Base-by-base conservation (phyloP, 305 asterid genomes). In the Solanum hybrid region DNA sequence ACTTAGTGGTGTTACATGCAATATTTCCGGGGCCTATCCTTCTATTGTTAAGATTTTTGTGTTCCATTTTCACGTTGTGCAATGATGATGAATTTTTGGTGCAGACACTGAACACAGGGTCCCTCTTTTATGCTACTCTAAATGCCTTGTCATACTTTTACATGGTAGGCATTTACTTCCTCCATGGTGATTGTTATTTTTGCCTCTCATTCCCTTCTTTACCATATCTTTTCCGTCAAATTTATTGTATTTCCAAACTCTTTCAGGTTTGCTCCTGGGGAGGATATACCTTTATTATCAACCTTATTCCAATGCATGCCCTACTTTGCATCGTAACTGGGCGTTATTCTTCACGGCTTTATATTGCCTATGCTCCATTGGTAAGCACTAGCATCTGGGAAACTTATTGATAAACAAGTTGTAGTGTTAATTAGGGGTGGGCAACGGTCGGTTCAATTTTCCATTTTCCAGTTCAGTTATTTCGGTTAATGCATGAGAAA, bases 211-310 rank as follows among this genome's bases (percentile, higher is more conserved):
- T 36, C 72, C 78, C 89, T 60, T 89, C 89, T 87, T 76, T 77
- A 42, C 88, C 56, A 77, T 89, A 60, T 36, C 37, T 88, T 45
- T 51, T 86, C 90, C 86, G 22, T 45, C 85, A 36, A 56, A 32
- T 56, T 71, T 78, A 75, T 12, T 81, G 77, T 89, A 10, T 92
- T 38, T 89, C 40, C 80, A 26, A 89, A 37, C 80, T 73, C 88
- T 91, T 89, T 90, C 92, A 97, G 99, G 99, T 98, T 92, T 96
- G 99, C 96, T 98, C 99, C 75, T 98, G 99, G 99, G 99, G 99
- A 95, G 99, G 99, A 82, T 98, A 98, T 91, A 98, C 99, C 88
- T 98, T 98, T 92, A 98, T 96, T 86, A 98, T 98, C 89, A 98
- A 98, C 93, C 99, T 98, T 88, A 98, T 98, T 90, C 99, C 99